phyloP scores from a whole-genome alignment of 768 basidiomycete genomes.

The Imleria badia region DNA sequence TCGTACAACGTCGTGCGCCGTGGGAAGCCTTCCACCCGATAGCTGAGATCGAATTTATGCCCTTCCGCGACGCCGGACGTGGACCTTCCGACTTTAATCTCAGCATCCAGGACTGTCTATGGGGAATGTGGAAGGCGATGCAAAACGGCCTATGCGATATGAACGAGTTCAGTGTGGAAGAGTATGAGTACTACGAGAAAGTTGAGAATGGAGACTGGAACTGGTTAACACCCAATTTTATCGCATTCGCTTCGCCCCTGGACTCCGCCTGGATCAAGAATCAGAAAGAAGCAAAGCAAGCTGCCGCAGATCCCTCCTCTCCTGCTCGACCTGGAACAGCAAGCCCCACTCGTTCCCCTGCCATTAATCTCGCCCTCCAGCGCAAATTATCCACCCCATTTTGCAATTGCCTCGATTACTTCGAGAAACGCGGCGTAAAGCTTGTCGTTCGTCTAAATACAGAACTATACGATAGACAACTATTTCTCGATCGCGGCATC shows the following conservation, averaged over 20 bases:
- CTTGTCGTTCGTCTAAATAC: constrained; percentile 94
- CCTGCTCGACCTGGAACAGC: constrained; percentile 30
- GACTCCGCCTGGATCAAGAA: constrained; percentile 79
- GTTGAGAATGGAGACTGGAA: constrained; percentile 97
- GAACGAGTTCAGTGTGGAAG: constrained; percentile 89
- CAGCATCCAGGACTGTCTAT: constrained; percentile 88
- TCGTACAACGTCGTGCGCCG: constrained; percentile 84
- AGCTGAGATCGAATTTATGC: constrained; percentile 89
- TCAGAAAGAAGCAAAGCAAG: constrained; percentile 62
- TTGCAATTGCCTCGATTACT: constrained; percentile 90
- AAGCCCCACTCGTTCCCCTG: constrained; percentile 22
- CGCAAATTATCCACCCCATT: constrained; percentile 79
- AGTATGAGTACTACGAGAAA: constrained; percentile 94
- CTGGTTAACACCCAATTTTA: constrained; percentile 88
- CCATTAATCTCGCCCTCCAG: constrained; percentile 59
- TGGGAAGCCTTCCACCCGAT: constrained; percentile 96
- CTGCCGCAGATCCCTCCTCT: constrained; percentile 20
- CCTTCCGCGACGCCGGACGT: constrained; percentile 93
- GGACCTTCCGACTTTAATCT: constrained; percentile 92
- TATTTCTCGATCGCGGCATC: constrained; percentile 83
- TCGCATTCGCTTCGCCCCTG: constrained; percentile 92
- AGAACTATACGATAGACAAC: constrained; percentile 78
- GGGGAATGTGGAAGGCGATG: constrained; percentile 87
- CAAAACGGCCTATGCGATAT: constrained; percentile 92
- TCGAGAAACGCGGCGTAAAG: constrained; percentile 82